Evolutionary conservation across 2,329 filamentous ascomycete species (phyloP), one percentile per base, ranked within the genome.

Genomic region (Sporothrix schenckii): DNA sequence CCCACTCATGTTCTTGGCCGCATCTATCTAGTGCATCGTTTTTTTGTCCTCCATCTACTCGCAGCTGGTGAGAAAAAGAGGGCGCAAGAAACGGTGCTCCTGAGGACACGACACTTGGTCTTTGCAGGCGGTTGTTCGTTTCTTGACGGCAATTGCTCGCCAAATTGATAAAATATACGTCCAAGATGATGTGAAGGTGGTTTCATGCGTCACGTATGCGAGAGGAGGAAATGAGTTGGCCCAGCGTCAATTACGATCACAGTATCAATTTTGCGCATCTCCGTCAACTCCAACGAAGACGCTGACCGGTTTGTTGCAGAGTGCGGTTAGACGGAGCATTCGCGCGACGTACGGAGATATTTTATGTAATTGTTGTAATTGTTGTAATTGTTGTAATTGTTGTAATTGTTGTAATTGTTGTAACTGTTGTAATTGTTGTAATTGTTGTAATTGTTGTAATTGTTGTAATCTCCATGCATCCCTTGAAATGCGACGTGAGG

Each of bases 71-170:
- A 47, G 41, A 16, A 41, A 16, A 21, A 52, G 39, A 63, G 14
- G 21, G 30, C 30, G 30, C 30, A 5, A 7, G n/a, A 41, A 3
- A 27, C 56, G 56, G 24, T n/a, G 19, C 58, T 61, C 34, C 39
- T 10, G 19, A n/a, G 58, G 19, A 34, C 27, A 27, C 30, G 30
- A 34, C 39, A 63, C 58, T 63, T 47, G 58, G n/a, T 14, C 56
- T 61, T 11, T 61, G 56, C 56, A 44, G 27, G 27, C 27, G 27
- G 27, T 4, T 27, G 27, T 27, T 34, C 13, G 27, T 34, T 44
- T 61, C 21, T 58, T 6, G 16, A 16, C 19, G 56, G 19, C 56
- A 61, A 44, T 61, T 61, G n/a, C 56, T 61, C 56, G 56, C 56
- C 54, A 34, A 58, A 58, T 58, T 39, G 27, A 56, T 34, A 27